Percentiles rank a stretch among this genome's conserved stretches.
Evolutionary conservation across 495 filamentous ascomycete genomes (phyloP).

Genomic region (Hamigera avellanea): DNA sequence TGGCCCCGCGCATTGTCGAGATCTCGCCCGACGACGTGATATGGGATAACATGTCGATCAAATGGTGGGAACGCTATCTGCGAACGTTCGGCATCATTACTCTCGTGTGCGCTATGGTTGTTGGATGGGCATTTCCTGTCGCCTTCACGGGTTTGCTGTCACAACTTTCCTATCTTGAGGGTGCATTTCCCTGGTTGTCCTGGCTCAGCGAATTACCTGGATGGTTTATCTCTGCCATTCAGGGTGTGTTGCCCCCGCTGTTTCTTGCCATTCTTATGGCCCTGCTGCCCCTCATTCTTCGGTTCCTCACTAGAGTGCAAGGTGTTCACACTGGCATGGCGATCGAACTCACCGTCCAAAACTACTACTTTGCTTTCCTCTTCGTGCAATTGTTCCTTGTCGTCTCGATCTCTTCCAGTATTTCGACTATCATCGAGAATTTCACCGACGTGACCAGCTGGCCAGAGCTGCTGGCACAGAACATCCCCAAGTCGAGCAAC

Average conservation of each 20-base stretch:
- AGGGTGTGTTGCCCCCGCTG: slow-evolving; percentile 75
- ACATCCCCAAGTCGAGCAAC: slow-evolving; percentile 80
- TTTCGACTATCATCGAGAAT: slow-evolving; percentile 52
- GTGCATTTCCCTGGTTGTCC: slow-evolving; percentile 50
- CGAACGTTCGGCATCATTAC: slow-evolving; percentile 55
- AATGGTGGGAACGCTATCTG: slow-evolving; percentile 86
- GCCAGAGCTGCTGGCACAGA: slow-evolving; percentile 62
- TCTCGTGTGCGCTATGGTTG: slow-evolving; percentile 62
- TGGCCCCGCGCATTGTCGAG: slow-evolving; percentile 87
- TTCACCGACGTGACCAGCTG: slow-evolving; percentile 47
- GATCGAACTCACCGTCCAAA: slow-evolving; percentile 71
- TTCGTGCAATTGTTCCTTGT: slow-evolving; percentile 94
- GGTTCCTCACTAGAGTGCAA: slow-evolving; percentile 60
- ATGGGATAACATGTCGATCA: slow-evolving; percentile 96
- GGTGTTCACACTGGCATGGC: slow-evolving; percentile 75
- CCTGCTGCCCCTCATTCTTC: slow-evolving; percentile 68
- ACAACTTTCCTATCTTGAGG: slow-evolving; percentile 57
- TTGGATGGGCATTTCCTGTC: slow-evolving; percentile 88
- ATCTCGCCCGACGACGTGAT: slow-evolving; percentile 89
- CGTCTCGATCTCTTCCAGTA: slow-evolving; percentile 77
- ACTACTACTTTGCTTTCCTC: slow-evolving; percentile 88
- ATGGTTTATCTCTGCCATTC: slow-evolving; percentile 58
- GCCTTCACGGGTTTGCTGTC: slow-evolving; percentile 76
- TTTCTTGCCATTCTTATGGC: slow-evolving; percentile 70
- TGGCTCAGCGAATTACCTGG: slow-evolving; percentile 57